Evolutionary conservation across 805 yeast genomes (phyloP).

Genomic region (Barnettozyma wickerhamii): DNA sequence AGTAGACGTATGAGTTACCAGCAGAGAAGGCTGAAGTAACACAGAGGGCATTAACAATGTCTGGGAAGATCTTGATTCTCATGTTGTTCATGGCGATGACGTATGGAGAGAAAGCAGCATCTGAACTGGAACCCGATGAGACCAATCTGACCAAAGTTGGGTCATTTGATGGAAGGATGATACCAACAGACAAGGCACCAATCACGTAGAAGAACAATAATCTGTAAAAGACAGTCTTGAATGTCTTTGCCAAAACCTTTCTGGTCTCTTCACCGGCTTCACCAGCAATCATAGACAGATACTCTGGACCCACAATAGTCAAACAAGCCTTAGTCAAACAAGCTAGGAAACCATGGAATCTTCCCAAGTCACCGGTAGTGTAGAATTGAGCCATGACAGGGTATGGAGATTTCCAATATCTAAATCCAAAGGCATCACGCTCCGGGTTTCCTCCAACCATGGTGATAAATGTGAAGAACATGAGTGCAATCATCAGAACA

Average conservation of each 20-base stretch:
- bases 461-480: conserved; percentile 68
- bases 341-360: conserved; percentile 67
- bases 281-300: conserved; percentile 77
- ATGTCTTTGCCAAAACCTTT: conserved; percentile 66
- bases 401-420: conserved; percentile 47
- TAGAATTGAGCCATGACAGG: conserved; percentile 48
- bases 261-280: conserved; percentile 72
- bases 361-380: conserved; percentile 51
- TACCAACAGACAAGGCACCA: conserved; percentile 66
- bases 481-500: conserved; percentile 63
- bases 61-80: conserved; percentile 45
- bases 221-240: conserved; percentile 65
- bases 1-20: not conserved
- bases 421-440: conserved; percentile 57
- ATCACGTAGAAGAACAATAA: conserved; percentile 56
- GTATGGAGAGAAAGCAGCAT: conserved; percentile 54
- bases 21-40: conserved; percentile 54
- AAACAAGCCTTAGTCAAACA: conserved; percentile 69
- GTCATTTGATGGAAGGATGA: conserved; percentile 60
- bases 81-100: conserved; percentile 52
- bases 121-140: conserved; percentile 43
- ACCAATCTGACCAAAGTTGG: conserved; percentile 44
- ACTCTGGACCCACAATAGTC: conserved; percentile 83
- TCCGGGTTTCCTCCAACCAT: conserved; percentile 87
- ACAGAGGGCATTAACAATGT: conserved; percentile 48